Evolutionary conservation across 2,329 filamentous ascomycete genomes (phyloP), one percentile per base, ranked within the genome.

Genomic region (Emericellopsis cladophorae): DNA sequence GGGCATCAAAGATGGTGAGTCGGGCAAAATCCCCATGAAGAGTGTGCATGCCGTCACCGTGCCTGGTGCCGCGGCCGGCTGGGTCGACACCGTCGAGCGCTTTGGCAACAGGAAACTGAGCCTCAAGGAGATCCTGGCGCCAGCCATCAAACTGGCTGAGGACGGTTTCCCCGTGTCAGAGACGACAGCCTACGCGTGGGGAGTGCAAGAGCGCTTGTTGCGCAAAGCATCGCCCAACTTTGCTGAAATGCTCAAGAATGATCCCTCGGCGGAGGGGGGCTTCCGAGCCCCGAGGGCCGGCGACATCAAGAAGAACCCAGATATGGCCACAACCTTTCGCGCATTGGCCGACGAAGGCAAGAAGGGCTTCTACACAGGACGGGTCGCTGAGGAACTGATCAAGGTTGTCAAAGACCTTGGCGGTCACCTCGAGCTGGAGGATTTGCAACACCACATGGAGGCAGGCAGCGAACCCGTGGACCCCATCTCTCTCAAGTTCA

Each of bases 101-200:
- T 95, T 96, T 54, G 92, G 92, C 14, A 95, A 89, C 57, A 86
- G 87, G 3, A 93, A 83, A 55, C 52, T 96, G 12, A 76, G 68
- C 8, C 51, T 96, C 62, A 74, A 77, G 49, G 78, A 93, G 52
- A 79, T 96, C 43, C 66, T 98, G 10, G 72, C 67, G 5, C 90
- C 92, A 0, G 92, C 88, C 0, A 89, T 94, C 46, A 77, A 82
- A 54, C 65, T 96, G 31, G 92, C 79, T 5, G 90, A 96, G 58
- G 75, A 85, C 43, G 92, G 92, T 0, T 95, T 90, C 48, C 86
- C 92, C 0, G 86, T 98, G 3, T 86, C 83, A 2, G 87, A 96
- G 55, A 60, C 93, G 8, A 74, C 84, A 16, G 76, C 81, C 0
- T 66, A 64, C 31, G 79, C 72, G 84, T 98, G 92, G 92, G 61